Evolutionary conservation across 1,284 basidiomycete species (phyloP).

Genomic region (Acaromyces ingoldii): DNA sequence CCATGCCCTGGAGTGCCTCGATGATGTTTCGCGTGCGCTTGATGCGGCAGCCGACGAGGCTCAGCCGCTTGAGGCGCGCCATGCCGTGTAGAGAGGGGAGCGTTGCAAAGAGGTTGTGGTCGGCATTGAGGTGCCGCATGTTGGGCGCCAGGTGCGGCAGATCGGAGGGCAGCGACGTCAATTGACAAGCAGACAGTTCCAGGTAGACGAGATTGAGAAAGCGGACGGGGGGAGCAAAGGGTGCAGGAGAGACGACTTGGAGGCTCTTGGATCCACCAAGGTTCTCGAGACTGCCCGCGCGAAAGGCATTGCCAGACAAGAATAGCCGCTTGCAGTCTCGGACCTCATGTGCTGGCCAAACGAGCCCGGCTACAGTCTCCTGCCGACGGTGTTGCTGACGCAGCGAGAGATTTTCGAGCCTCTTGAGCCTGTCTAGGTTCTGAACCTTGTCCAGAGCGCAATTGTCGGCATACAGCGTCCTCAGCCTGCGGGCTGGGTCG

Average conservation of each 20-base stretch:
- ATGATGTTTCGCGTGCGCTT: constrained; percentile 30
- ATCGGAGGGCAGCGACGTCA: constrained; percentile 68
- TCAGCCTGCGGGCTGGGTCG: constrained; percentile 65
- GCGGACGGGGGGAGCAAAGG: neutral
- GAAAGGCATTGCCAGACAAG: constrained; percentile 69
- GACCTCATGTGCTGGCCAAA: constrained; percentile 66
- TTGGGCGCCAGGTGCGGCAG: constrained; percentile 72
- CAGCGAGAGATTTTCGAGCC: constrained; percentile 83
- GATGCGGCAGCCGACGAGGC: constrained; percentile 41
- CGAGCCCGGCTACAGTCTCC: too few relatives aligned
- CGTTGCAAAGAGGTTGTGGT: constrained; percentile 42
- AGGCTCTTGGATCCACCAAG: too few relatives aligned
- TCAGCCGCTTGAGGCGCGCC: constrained; percentile 41
- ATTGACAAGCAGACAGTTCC: constrained; percentile 83
- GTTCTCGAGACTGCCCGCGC: neutral
- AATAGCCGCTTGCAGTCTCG: constrained; percentile 88
- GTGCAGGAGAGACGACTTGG: too few relatives aligned
- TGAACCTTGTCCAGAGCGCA: constrained; percentile 62
- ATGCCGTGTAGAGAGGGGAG: constrained; percentile 28
- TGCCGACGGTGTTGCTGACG: constrained; percentile 78
- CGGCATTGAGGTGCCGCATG: constrained; percentile 74
- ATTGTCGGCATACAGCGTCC: constrained; percentile 87
- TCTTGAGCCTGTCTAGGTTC: constrained; percentile 59
- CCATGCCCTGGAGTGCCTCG: constrained; percentile 24
- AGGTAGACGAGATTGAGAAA: constrained; percentile 62